These are phyloP conservation scores for Verticillium tricorpus DNA, from an alignment of 2,329 filamentous ascomycete species.

Conservation along the genomic window DNA sequence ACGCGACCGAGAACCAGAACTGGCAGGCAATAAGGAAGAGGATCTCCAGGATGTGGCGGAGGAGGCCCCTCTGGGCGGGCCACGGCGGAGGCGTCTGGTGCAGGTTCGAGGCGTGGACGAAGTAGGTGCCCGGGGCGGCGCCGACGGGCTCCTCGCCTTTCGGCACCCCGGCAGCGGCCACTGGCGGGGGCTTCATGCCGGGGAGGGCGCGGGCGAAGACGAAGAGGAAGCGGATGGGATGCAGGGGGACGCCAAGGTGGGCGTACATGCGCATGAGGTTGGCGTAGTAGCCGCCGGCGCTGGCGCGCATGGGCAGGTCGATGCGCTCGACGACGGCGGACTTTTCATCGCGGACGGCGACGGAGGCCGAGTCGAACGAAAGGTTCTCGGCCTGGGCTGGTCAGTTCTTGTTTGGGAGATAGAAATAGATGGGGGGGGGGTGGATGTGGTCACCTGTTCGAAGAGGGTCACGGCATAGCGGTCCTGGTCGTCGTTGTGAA, in stretches of 20 bases:
- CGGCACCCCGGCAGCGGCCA: not conserved
- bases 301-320: constrained; percentile 34
- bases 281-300: constrained; percentile 42
- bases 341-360: constrained; percentile 25
- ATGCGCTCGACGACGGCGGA: constrained; percentile 27
- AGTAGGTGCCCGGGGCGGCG: constrained; percentile 32
- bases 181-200: not conserved
- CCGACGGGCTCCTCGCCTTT: constrained; percentile 9
- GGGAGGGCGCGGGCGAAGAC: constrained; percentile 36
- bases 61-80: constrained; percentile 28
- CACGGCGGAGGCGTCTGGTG: constrained; percentile 41
- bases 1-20: constrained; percentile 48
- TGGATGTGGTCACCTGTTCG: constrained; percentile 24
- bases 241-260: constrained; percentile 44
- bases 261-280: constrained; percentile 54
- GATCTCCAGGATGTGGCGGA: constrained; percentile 37
- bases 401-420: not conserved
- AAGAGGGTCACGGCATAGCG: constrained; percentile 30
- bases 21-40: constrained; percentile 43
- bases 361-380: constrained; percentile 33
- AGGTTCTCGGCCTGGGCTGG: constrained; percentile 23
- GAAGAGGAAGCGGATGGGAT: constrained; percentile 48
- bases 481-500: constrained; percentile 23
- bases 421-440: not conserved
- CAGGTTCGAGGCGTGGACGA: constrained; percentile 49